These are phyloP conservation scores for Penicillium polonicum DNA, from an alignment of 2,329 filamentous ascomycete genomes.

Conservation along the genomic window DNA sequence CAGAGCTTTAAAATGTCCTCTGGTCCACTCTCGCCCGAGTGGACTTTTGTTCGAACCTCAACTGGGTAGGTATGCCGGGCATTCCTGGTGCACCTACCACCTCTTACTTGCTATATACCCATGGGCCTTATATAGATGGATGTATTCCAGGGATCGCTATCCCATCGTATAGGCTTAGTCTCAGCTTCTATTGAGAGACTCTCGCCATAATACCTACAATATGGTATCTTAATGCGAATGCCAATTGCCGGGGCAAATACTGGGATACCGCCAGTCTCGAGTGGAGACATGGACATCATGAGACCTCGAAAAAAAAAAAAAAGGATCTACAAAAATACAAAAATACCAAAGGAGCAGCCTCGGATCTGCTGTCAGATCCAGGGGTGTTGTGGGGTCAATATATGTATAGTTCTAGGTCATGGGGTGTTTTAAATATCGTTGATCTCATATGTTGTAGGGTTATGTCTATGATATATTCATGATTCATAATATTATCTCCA, in stretches of 20 bases:
- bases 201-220: too few relatives aligned
- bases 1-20: background rate
- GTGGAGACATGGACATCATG: slow-evolving; percentile 28
- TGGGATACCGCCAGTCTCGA: slow-evolving; percentile 6
- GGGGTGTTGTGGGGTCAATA: background rate
- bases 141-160: background rate
- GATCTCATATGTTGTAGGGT: background rate
- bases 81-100: slow-evolving; percentile 9
- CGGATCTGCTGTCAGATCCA: slow-evolving; percentile 28
- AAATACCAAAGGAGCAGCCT: slow-evolving; percentile 4
- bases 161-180: background rate
- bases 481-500: background rate
- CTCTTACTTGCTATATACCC: slow-evolving; percentile 6
- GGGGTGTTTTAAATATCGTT: background rate
- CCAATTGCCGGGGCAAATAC: background rate
- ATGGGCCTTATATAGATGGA: background rate
- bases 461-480: background rate
- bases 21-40: slow-evolving; percentile 13
- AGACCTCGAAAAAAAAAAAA: slow-evolving; percentile 28
- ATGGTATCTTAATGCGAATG: background rate
- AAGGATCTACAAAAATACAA: slow-evolving; percentile 5
- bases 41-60: background rate
- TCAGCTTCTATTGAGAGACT: too few relatives aligned
- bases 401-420: background rate
- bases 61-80: slow-evolving; percentile 13